A percentile compares a stretch with the other conserved stretches of the same genome.
Evolutionary conservation across 108 stramenopile species (phyloP).

Genomic region (Stephanodiscus triporus): DNA sequence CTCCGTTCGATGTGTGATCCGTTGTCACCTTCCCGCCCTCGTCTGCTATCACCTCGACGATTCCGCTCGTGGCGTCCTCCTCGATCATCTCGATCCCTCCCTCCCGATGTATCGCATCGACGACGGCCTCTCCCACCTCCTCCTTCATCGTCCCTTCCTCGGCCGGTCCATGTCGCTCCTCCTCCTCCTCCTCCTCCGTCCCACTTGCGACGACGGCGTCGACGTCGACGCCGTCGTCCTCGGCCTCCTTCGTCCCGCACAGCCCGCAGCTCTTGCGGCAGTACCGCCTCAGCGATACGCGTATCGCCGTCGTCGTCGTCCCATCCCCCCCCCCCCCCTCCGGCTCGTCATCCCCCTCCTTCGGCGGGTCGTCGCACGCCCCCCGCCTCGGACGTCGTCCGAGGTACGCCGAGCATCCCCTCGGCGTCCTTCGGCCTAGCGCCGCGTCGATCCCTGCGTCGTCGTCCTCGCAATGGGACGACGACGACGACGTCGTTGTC

Average conservation of each 20-base stretch:
- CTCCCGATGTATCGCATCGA: constrained; percentile 15
- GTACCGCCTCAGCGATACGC: no score
- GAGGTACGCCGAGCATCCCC: not conserved
- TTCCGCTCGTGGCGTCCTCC: no score
- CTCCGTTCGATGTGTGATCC: not conserved
- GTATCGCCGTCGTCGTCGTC: not conserved
- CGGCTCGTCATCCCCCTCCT: not conserved
- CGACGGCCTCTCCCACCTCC: not conserved
- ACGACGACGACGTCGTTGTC: not conserved
- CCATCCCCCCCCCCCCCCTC: not conserved
- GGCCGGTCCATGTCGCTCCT: not conserved
- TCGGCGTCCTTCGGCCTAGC: not conserved
- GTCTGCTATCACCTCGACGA: no score
- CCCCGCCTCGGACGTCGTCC: constrained; percentile 1
- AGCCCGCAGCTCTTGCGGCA: constrained; percentile 10
- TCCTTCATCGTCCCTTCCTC: constrained; percentile 2
- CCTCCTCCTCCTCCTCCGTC: not conserved
- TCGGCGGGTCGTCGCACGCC: no score
- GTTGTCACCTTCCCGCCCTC: not conserved
- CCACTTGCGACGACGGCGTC: no score
- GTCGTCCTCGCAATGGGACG: not conserved
- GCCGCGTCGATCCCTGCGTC: not conserved
- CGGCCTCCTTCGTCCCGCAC: not conserved
- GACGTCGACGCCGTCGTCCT: not conserved
- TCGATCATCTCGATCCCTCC: constrained; percentile 13